A percentile compares a stretch with the other conserved stretches of the same genome.
Conservation (phyloP, 2,329 filamentous ascomycete genomes). For the Parafenestella ontariensis region DNA sequence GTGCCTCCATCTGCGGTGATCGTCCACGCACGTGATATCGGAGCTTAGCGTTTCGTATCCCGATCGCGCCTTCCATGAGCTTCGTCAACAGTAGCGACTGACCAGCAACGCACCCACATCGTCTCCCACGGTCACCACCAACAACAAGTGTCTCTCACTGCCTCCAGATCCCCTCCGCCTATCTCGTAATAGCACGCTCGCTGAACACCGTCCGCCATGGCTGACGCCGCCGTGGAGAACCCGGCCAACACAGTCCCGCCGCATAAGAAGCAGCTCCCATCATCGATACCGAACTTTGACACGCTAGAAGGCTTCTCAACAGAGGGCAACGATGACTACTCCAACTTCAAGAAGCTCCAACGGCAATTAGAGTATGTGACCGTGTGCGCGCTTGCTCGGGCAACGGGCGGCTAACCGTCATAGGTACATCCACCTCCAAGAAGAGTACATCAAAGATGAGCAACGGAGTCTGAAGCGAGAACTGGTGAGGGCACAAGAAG, state of each 20-base stretch:
- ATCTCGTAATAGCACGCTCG: conserved; percentile 4
- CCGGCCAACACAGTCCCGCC: conserved; percentile 75
- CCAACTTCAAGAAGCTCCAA: conserved; percentile 94
- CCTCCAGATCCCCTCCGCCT: conserved; percentile 1
- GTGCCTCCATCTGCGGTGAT: conserved; percentile 8
- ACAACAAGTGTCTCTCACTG: conserved; percentile 3
- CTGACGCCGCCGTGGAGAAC: conserved; percentile 84
- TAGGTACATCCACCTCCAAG: conserved; percentile 94
- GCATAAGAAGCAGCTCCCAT: conserved; percentile 80
- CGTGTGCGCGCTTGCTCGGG: neutral
- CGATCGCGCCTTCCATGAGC: conserved; percentile 37
- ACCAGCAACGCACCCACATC: conserved; percentile 19
- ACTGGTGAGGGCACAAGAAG: conserved; percentile 94
- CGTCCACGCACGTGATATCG: conserved; percentile 25
- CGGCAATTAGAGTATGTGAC: conserved; percentile 84
- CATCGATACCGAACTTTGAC: conserved; percentile 87
- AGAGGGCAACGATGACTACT: conserved; percentile 91
- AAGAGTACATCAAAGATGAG: conserved; percentile 99
- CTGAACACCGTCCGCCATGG: conserved; percentile 64
- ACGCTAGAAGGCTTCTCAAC: conserved; percentile 82
- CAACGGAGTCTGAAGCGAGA: conserved; percentile 97
- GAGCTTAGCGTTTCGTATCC: conserved; percentile 27
- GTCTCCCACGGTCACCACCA: conserved; percentile 3
- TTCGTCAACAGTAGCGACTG: conserved; percentile 33
- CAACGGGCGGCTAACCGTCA: conserved; percentile 34